Base-by-base conservation (phyloP, 192 early-diverging fungal genomes). In the Mortierella hygrophila region DNA sequence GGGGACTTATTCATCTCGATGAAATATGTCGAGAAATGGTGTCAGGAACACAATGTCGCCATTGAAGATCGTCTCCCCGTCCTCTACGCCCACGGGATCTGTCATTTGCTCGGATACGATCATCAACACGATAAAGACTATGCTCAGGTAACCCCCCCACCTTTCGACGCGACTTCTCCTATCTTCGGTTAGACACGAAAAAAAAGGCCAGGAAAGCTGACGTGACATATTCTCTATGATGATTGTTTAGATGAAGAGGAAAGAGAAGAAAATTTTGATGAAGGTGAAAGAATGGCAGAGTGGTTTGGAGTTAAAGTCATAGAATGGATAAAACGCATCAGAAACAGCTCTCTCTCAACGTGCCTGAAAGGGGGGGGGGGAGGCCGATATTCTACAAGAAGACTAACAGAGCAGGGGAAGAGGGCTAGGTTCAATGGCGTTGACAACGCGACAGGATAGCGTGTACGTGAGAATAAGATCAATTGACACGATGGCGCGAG, bases 51-150 rank as follows among this genome's bases (percentile, higher is more conserved):
- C 70, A 85, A 88, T n/a, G 89, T 92, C 29, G 69, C 70, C 41
- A 63, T 94, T 26, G 49, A 88, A 42, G 80, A 79, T 2, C 90
- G 93, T 35, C 69, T 95, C n/a, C 92, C 92, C 0, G 83, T 91
- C 7, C 88, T 95, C 26, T 89, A 92, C 68, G 89, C 90, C 0
- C 94, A 95, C 76, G 94, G 94, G 0, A 92, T 95, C 15, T 94
- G 92, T 68, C 94, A 95, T 82, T 80, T 95, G 38, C 83, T 95
- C 47, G 94, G 94, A 15, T 94, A 93, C 70, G 93, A 95, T 79
- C 94, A 95, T 72, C 89, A 93, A 54, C 40, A 72, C 3, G 90
- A 93, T 44, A 40, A 76, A 0, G 92, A 92, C 41, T 94, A 88
- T 75, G 40, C 32, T 15, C 35, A 74, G 73, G 89, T 87, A 84